Percentiles rank a stretch among this genome's conserved stretches.
Conservation (phyloP, 140 eudicot species). For the Oenanthe javanica region DNA sequence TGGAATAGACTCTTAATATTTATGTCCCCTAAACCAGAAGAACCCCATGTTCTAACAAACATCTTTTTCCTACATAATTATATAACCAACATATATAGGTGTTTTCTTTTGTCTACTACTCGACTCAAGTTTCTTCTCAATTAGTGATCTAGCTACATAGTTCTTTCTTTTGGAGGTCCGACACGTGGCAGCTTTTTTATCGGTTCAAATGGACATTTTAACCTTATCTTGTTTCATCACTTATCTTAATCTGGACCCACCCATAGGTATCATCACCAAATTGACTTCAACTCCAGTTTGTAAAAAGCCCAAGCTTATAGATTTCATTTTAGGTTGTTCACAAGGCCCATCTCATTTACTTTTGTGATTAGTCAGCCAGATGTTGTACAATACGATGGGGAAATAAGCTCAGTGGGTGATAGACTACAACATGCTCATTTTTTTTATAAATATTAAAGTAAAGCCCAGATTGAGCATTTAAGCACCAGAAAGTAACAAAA, state of each 20-base stretch:
- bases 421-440: background rate
- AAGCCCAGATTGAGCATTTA: background rate
- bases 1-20: background rate
- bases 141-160: background rate
- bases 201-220: background rate
- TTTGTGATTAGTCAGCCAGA: no score
- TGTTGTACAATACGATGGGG: no score
- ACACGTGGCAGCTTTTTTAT: background rate
- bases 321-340: background rate
- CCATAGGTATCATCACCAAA: background rate
- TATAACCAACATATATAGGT: background rate
- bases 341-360: background rate
- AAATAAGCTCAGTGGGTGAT: background rate
- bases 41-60: conserved; percentile 4
- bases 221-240: background rate
- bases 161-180: background rate
- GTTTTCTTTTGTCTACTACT: conserved; percentile 9
- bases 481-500: no score
- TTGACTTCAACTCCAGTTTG: background rate
- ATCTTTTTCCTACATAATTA: conserved; percentile 6
- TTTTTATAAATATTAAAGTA: no score
- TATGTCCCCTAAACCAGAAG: conserved; percentile 1
- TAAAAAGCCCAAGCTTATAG: background rate
- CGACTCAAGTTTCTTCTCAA: background rate
- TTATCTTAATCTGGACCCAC: conserved; percentile 4